Base-by-base conservation (phyloP, 768 basidiomycete genomes). In the Mycena filopes region DNA sequence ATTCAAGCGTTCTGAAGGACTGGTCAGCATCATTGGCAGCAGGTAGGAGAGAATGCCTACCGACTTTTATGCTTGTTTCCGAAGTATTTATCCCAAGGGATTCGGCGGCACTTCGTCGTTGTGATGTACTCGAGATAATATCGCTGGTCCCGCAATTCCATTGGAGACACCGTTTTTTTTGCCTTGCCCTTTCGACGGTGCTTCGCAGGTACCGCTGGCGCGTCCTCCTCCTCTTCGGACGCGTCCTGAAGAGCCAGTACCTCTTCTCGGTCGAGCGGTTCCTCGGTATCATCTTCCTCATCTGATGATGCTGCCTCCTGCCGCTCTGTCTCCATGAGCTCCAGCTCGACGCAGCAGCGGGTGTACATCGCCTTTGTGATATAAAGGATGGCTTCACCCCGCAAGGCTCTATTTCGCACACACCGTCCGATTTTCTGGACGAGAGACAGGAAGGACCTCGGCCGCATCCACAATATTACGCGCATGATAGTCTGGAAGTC, bases 401-500 rank as follows among this genome's bases (percentile, higher is more conserved):
- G n/a, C n/a, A n/a, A n/a, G n/a, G n/a, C n/a, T n/a, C n/a, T n/a
- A n/a, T n/a, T n/a, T n/a, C n/a, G n/a, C n/a, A 45, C 23, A 21
- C 36, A 38, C 9, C 36, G 36, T 8, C 36, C 36, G 36, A 38
- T 38, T 38, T 49, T 47, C n/a, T 64, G 63, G 9, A 63, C 25
- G 9, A 49, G 21, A 15, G 55, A 56, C 2, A 56, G 55, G 29
- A 64, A 64, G 18, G 63, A 40, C 2, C 48, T 33, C 1, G 63
- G 63, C 46, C 33, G 43, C 48, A 40, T 50, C 63, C 55, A 64
- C 28, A 64, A 15, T 2, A 48, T 26, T 1, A 64, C 55, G 3
- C 54, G 43, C 55, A 43, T 43, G 21, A 63, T 63, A 16, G 21
- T 49, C n/a, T n/a, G n/a, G n/a, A n/a, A n/a, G n/a, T n/a, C n/a